Base-by-base conservation (phyloP, 129 eudicot species). In the Logfia minima region DNA sequence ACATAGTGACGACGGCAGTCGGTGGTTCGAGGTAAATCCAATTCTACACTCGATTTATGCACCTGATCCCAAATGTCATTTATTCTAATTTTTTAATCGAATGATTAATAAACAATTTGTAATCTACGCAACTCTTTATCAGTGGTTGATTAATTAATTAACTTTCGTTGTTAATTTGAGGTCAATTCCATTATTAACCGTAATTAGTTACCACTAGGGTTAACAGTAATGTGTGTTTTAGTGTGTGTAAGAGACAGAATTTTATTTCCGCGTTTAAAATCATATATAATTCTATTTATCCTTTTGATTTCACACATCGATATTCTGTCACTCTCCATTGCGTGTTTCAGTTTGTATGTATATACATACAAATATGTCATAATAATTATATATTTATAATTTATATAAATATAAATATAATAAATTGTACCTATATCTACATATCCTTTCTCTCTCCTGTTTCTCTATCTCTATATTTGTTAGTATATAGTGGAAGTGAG, bases 1-100 rank as follows among this genome's bases (percentile, higher is more conserved):
- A 34, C 51, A 71, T 62, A 6, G 72, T 79, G 55, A 75, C 71
- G 66, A 39, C 19, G 70, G 64, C 52, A 51, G 70, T 69, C 81
- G 65, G 83, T 82, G 82, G 79, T 71, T 83, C 77, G 52, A 77
- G 80, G 70, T 68, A 68, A 66, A 73, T 74, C 77, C 43, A 77
- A 75, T 65, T 61, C 62, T 51, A 24, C 76, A 28, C 62, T 79
- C 64, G 56, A 53, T 48, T 41, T 43, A 17, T 68, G 59, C 69
- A 80, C 76, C 84, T 60, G 76, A 81, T 81, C 84, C 72, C 71
- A 81, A 48, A 76, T 64, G 37, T 55, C 37, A 69, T 64, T 68
- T 22, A 58, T 14, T 43, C 56, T 70, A 55, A 53, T 76, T 63
- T 59, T 21, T 45, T 29, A 45, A 71, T 48, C 72, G 4, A 31